These are phyloP conservation scores for Microstegium vimineum DNA, from an alignment of 176 grass and related monocot genomes.

Conservation along the genomic window DNA sequence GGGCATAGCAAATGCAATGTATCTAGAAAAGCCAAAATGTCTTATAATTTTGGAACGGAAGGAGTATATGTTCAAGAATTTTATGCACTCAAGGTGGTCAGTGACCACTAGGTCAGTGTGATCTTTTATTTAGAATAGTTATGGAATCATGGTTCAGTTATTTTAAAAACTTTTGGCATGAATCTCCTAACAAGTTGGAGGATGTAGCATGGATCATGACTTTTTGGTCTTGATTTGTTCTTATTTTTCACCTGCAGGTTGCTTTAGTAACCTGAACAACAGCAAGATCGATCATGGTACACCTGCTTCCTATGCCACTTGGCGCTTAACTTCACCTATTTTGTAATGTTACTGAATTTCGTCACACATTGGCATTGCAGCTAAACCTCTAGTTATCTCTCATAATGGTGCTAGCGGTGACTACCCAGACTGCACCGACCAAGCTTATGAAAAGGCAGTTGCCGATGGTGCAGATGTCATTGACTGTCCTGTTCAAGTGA, in stretches of 20 bases:
- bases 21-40: too few species aligned
- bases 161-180: background rate
- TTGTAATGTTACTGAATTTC: slow-evolving; percentile 31
- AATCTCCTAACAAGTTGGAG: background rate
- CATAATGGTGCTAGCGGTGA: slow-evolving; percentile 88
- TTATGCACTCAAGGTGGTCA: background rate
- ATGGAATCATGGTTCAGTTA: background rate
- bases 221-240: slow-evolving; percentile 2
- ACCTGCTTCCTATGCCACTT: background rate
- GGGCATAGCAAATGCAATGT: too few species aligned
- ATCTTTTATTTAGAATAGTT: background rate
- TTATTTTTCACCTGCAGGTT: slow-evolving; percentile 47
- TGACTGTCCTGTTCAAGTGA: slow-evolving; percentile 89
- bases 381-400: slow-evolving; percentile 60
- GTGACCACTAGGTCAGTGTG: background rate
- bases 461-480: slow-evolving; percentile 72
- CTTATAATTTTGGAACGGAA: too few species aligned
- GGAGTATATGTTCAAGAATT: background rate
- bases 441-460: slow-evolving; percentile 79
- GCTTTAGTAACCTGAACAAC: slow-evolving; percentile 61
- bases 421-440: slow-evolving; percentile 83
- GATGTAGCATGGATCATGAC: background rate
- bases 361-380: slow-evolving; percentile 37
- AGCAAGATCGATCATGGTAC: slow-evolving; percentile 70
- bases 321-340: background rate